These are phyloP conservation scores for Globisporangium spiculum DNA, from an alignment of 352 stramenopile genomes.

Conservation along the genomic window DNA sequence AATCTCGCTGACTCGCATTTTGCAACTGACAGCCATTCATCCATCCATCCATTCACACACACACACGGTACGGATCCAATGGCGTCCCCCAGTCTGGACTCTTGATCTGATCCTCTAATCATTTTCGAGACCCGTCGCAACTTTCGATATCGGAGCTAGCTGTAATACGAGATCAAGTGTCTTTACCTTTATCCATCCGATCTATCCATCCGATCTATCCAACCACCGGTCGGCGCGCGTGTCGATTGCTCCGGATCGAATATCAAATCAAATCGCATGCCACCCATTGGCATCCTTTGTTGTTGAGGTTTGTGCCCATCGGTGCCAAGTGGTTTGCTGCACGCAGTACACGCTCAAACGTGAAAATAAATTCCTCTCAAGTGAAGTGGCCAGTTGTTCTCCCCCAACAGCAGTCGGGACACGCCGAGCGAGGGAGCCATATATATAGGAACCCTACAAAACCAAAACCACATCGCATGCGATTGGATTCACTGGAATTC, in stretches of 20 bases:
- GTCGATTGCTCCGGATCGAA: not conserved
- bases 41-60: too few species aligned
- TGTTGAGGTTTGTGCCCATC: not conserved
- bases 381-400: not conserved
- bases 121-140: not conserved
- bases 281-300: too few species aligned
- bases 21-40: too few species aligned
- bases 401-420: not conserved
- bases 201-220: not conserved
- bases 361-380: too few species aligned
- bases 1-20: not conserved
- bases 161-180: too few species aligned
- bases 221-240: not conserved
- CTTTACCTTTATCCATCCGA: not conserved
- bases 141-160: not conserved
- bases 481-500: not conserved
- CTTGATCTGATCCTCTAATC: not conserved
- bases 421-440: not conserved
- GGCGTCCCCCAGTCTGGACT: not conserved
- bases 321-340: not conserved
- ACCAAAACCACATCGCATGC: not conserved
- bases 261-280: not conserved
- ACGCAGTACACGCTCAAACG: not conserved
- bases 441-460: not conserved
- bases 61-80: not conserved